These are phyloP conservation scores for Sarocladium strictum DNA, from an alignment of 2,329 filamentous ascomycete species.

Conservation along the genomic window DNA sequence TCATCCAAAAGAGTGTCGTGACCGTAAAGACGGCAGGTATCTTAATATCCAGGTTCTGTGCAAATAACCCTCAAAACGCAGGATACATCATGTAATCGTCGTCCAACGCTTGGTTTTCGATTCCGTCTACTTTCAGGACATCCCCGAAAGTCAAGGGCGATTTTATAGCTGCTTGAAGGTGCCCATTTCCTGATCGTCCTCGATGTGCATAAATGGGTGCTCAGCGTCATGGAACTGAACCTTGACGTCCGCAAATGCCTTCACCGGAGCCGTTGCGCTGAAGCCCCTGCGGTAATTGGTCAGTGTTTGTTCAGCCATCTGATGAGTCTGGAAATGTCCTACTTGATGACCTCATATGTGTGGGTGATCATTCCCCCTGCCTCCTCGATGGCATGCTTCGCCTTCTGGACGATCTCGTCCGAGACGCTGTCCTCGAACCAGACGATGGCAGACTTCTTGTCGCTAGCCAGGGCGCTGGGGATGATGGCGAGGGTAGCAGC, in stretches of 20 bases:
- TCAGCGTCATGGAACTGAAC: constrained; percentile 56
- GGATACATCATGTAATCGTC: background rate
- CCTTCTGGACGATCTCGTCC: constrained; percentile 59
- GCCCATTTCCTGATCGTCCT: constrained; percentile 68
- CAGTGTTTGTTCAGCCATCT: constrained; percentile 15
- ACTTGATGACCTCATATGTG: constrained; percentile 65
- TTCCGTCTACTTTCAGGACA: background rate
- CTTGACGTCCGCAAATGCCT: constrained; percentile 50
- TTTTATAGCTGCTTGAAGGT: constrained; percentile 19
- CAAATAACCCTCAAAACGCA: background rate
- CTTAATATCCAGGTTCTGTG: background rate
- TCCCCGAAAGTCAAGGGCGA: background rate
- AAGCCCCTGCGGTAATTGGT: constrained; percentile 56
- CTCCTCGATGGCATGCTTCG: constrained; percentile 63
- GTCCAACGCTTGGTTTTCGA: background rate
- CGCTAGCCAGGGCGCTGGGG: constrained; percentile 55
- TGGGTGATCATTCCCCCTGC: constrained; percentile 76
- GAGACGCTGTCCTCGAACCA: constrained; percentile 64
- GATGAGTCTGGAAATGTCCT: constrained; percentile 17
- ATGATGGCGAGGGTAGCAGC: constrained; percentile 51
- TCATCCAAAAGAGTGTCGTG: constrained; percentile 2
- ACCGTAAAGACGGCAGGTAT: constrained; percentile 5
- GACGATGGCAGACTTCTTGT: constrained; percentile 71
- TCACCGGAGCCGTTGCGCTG: constrained; percentile 64
- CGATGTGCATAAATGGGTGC: constrained; percentile 45